Evolutionary conservation across 1,284 basidiomycete species (phyloP).

Genomic region (Coniferiporia sulphurascens): DNA sequence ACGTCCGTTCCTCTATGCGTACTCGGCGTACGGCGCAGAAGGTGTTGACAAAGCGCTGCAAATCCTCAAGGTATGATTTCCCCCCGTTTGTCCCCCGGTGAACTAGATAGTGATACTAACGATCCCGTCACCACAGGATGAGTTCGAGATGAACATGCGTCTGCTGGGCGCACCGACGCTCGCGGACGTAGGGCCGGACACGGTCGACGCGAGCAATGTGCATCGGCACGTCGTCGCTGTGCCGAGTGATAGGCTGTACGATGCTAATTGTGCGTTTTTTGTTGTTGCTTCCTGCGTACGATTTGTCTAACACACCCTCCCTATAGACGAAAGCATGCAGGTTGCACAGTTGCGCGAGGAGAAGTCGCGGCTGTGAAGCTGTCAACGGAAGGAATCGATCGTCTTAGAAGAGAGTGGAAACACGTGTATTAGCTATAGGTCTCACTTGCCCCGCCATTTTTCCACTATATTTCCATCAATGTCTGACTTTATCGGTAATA

Average conservation of each 20-base stretch:
- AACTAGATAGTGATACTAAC: not conserved
- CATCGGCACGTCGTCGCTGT: slow-evolving; percentile 57
- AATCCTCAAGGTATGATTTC: slow-evolving; percentile 62
- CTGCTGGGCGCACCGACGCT: slow-evolving; percentile 79
- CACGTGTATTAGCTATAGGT: too few relatives aligned
- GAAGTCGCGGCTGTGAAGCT: not conserved
- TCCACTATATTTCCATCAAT: too few relatives aligned
- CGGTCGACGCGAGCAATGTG: slow-evolving; percentile 82
- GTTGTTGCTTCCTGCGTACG: not conserved
- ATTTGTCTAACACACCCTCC: not conserved
- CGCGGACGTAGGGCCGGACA: slow-evolving; percentile 73
- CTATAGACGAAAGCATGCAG: slow-evolving; percentile 14
- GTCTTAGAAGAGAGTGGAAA: too few relatives aligned
- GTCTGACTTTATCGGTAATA: too few relatives aligned
- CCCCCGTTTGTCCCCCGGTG: not conserved
- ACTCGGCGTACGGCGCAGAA: slow-evolving; percentile 82
- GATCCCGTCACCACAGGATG: slow-evolving; percentile 53
- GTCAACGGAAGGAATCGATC: too few relatives aligned
- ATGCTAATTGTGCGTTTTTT: slow-evolving; percentile 58
- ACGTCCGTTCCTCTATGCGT: slow-evolving; percentile 86
- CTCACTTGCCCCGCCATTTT: too few relatives aligned
- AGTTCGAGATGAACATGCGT: slow-evolving; percentile 93
- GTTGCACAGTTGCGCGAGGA: slow-evolving; percentile 7
- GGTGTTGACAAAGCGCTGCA: slow-evolving; percentile 75
- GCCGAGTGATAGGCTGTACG: slow-evolving; percentile 69